Base-by-base conservation (phyloP, 2,329 filamentous ascomycete genomes). In the Aspergillus felis region DNA sequence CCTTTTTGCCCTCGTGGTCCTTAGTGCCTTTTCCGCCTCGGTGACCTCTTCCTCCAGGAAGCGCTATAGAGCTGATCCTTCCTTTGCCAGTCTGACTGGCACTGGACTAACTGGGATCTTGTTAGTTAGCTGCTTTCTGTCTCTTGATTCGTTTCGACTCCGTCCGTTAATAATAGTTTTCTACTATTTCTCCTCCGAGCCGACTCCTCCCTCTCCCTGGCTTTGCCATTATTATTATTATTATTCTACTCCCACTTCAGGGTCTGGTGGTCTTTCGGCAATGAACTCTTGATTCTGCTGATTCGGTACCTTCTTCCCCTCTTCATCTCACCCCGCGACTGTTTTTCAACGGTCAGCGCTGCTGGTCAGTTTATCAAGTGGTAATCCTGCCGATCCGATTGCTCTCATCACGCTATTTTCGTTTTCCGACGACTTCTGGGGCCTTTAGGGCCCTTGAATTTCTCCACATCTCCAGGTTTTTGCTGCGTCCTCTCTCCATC, bases 401-500 rank as follows among this genome's bases (percentile, higher is more conserved):
- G 14, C 42, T 46, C 4, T 46, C 42, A 46, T 12, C 42, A 24
- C 42, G 42, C 42, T 46, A 46, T 46, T 46, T 44, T 46, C 20
- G 20, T 46, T 46, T 24, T 24, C 42, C 42, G 42, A 12, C 42
- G 42, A 46, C 42, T 20, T 46, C 22, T 46, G 42, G 42, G 42
- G 42, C 42, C 42, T 24, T 46, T 46, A 14, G 20, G 42, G 42
- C 42, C 42, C 42, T 46, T 46, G 22, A 46, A 24, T 46, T 46
- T 46, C 42, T 46, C 42, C 42, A 46, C 42, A 46, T 46, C 42
- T 22, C 42, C 42, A 46, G 20, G n/a, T 46, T 46, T 46, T 24
- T 12, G 8, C 22, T 14, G 42, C 9, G n/a, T 58, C 50, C 44
- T 80, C 82, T 54, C 81, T 78, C 65, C 79, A 80, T 59, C 78